Evolutionary conservation across 78 protist genomes (phyloP).

Genomic region (Cavenderia fasciculata): DNA sequence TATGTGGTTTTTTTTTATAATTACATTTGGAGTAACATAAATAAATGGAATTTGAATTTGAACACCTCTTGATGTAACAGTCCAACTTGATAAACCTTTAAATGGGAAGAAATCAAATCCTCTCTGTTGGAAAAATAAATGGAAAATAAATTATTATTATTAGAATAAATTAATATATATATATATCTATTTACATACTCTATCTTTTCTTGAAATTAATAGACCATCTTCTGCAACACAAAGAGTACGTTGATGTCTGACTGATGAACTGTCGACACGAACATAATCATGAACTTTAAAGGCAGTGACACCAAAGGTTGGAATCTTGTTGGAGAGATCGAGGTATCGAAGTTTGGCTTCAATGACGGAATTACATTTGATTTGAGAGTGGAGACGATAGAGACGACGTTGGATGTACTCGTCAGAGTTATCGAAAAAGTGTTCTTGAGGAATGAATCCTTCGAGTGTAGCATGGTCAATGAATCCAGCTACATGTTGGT

Average conservation of each 20-base stretch:
- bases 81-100: constrained; percentile 1
- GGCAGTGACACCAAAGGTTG: constrained; percentile 66
- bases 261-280: constrained; percentile 2
- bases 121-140: neutral
- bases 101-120: constrained; percentile 46
- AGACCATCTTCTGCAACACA: constrained; percentile 63
- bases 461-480: constrained; percentile 35
- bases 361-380: constrained; percentile 32
- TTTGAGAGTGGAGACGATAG: constrained; percentile 39
- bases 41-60: constrained; percentile 40
- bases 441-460: constrained; percentile 29
- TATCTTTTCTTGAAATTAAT: constrained; percentile 53
- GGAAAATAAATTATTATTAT: neutral
- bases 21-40: constrained; percentile 30
- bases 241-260: constrained; percentile 3
- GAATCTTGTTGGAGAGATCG: constrained; percentile 67
- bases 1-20: neutral
- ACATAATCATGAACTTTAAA: constrained; percentile 35
- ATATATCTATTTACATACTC: neutral
- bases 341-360: constrained; percentile 62
- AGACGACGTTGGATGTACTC: constrained; percentile 53
- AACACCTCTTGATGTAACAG: constrained; percentile 51
- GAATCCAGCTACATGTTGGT: constrained; percentile 65
- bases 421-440: constrained; percentile 35
- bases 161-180: neutral